Percentiles rank a stretch among this genome's conserved stretches.
Evolutionary conservation across 2,329 filamentous ascomycete species (phyloP).

Genomic region (Cryphonectria japonica): DNA sequence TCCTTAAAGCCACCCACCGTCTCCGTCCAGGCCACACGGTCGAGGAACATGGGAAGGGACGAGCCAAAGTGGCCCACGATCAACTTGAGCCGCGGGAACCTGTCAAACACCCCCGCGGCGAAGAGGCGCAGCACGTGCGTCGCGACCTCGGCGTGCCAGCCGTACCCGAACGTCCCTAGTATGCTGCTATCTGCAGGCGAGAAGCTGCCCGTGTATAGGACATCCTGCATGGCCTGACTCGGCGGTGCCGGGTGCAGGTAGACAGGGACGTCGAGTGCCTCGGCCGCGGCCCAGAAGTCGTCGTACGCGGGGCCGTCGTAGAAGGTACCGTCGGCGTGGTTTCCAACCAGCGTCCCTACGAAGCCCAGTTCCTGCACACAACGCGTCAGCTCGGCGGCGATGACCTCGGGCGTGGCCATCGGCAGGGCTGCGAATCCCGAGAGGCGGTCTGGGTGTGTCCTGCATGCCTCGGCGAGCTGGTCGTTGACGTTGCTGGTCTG

Average conservation of each 20-base stretch:
- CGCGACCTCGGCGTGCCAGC: conserved; percentile 11
- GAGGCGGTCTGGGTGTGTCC: conserved; percentile 23
- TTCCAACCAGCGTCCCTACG: conserved; percentile 52
- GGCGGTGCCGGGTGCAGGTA: conserved; percentile 48
- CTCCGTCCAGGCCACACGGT: background rate
- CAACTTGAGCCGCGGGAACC: conserved; percentile 8
- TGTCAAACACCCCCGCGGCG: conserved; percentile 7
- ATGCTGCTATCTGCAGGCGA: background rate
- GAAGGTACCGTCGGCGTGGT: conserved; percentile 44
- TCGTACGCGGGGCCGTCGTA: conserved; percentile 50
- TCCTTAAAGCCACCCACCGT: background rate
- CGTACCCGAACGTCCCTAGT: conserved; percentile 1
- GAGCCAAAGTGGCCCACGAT: conserved; percentile 10
- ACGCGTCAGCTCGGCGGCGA: conserved; percentile 45
- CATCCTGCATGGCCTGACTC: conserved; percentile 27
- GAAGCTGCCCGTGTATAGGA: background rate
- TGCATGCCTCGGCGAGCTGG: conserved; percentile 28
- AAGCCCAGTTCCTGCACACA: conserved; percentile 39
- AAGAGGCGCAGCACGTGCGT: conserved; percentile 13
- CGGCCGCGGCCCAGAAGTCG: conserved; percentile 44
- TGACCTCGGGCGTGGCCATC: conserved; percentile 40
- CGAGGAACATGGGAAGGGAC: background rate
- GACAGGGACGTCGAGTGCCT: conserved; percentile 47
- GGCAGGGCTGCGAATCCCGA: conserved; percentile 36
- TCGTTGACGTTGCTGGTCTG: conserved; percentile 31